These are phyloP conservation scores for Eucalyptus regnans DNA, from an alignment of 345 rosid genomes.

Conservation along the genomic window DNA sequence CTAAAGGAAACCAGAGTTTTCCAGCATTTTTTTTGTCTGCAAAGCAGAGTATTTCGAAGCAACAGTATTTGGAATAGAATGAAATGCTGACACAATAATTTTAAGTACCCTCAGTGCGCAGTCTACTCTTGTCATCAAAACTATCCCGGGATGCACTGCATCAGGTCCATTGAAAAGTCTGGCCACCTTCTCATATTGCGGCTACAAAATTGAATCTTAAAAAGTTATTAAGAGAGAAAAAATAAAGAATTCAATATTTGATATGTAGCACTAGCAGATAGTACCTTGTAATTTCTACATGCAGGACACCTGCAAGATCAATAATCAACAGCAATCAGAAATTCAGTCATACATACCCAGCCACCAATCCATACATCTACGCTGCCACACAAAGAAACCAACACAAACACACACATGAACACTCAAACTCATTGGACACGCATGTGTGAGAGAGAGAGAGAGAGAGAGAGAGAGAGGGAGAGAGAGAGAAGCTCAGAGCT, in stretches of 20 bases:
- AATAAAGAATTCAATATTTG: background rate
- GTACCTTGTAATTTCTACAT: conserved; percentile 97
- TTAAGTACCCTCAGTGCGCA: conserved; percentile 74
- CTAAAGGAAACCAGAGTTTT: background rate
- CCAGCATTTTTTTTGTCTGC: background rate
- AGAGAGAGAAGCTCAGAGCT: background rate
- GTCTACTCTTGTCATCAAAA: conserved; percentile 88
- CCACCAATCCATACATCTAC: background rate
- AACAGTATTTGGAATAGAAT: background rate
- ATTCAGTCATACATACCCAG: background rate
- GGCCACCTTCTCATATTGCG: conserved; percentile 91
- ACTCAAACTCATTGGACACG: background rate
- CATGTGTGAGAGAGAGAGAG: background rate
- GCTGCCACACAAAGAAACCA: background rate
- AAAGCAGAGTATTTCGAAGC: background rate
- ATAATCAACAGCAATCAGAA: background rate
- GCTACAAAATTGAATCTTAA: conserved; percentile 36
- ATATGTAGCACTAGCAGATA: background rate
- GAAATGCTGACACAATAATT: background rate
- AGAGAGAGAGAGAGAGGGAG: background rate
- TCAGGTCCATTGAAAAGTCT: conserved; percentile 85
- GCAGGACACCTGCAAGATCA: conserved; percentile 87
- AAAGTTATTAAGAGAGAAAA: background rate
- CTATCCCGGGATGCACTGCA: conserved; percentile 74
- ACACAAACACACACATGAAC: background rate